Evolutionary conservation across 2,329 filamentous ascomycete species (phyloP).

Genomic region (Pestalotiopsis sp.): DNA sequence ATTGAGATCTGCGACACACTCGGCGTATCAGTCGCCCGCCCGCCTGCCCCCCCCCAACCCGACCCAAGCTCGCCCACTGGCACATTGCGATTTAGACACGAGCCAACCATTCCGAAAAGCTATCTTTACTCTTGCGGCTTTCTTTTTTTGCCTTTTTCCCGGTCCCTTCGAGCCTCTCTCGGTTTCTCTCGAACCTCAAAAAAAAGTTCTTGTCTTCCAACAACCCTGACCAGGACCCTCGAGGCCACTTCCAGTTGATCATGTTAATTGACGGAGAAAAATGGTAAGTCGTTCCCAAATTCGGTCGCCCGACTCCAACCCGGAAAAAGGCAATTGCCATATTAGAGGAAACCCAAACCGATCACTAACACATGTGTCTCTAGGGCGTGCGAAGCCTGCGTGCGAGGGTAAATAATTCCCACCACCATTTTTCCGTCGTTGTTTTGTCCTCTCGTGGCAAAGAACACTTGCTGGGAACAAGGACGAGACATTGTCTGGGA

Average conservation of each 20-base stretch:
- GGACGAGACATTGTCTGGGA: neutral
- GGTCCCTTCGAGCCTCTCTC: neutral
- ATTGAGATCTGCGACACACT: conserved; percentile 16
- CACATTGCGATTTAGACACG: conserved; percentile 3
- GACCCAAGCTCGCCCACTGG: neutral
- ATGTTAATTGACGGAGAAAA: conserved; percentile 96
- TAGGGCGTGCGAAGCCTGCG: conserved; percentile 90
- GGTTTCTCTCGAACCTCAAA: neutral
- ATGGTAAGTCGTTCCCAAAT: conserved; percentile 46
- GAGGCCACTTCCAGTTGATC: conserved; percentile 23
- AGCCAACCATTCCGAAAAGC: conserved; percentile 1
- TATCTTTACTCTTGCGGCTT: neutral
- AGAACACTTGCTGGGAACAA: neutral
- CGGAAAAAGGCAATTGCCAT: neutral
- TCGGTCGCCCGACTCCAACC: neutral
- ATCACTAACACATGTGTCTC: conserved; percentile 1
- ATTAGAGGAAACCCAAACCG: neutral
- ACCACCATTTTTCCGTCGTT: neutral
- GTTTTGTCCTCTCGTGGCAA: neutral
- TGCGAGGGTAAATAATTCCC: conserved; percentile 61
- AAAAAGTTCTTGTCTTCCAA: neutral
- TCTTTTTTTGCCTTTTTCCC: conserved; percentile 6
- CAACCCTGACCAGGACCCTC: neutral
- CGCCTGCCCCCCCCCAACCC: conserved; percentile 1
- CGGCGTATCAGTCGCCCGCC: conserved; percentile 14